Percentiles rank a stretch among this genome's conserved stretches.
These are phyloP conservation scores for Penicillium lividum DNA, from an alignment of 495 filamentous ascomycete species.

Conservation along the genomic window DNA sequence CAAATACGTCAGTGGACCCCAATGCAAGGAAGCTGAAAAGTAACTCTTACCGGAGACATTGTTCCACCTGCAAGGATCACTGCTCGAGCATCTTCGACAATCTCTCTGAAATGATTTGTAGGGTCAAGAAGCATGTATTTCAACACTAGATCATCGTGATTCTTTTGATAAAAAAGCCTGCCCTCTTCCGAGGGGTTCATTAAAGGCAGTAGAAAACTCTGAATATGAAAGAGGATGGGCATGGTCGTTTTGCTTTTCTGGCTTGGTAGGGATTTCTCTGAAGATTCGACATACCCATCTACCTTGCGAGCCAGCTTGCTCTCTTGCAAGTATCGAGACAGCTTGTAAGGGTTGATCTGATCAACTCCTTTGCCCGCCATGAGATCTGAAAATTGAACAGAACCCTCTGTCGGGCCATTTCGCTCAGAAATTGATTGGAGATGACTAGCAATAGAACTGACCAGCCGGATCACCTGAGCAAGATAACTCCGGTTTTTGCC, in stretches of 20 bases:
- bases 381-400: conserved; percentile 66
- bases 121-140: conserved; percentile 94
- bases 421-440: conserved; percentile 49
- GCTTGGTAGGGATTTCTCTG: conserved; percentile 45
- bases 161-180: conserved; percentile 74
- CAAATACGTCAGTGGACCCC: conserved; percentile 4
- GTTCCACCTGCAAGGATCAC: conserved; percentile 94
- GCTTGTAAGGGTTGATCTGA: conserved; percentile 90
- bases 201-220: conserved; percentile 77
- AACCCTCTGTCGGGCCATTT: conserved; percentile 57
- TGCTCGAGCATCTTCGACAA: conserved; percentile 82
- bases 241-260: conserved; percentile 45
- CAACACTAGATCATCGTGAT: conserved; percentile 57
- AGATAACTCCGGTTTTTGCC: conserved; percentile 93
- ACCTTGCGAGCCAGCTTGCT: conserved; percentile 94
- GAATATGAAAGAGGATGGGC: conserved; percentile 80
- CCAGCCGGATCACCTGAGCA: conserved; percentile 76
- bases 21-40: neutral
- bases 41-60: conserved; percentile 75
- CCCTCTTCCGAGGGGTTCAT: conserved; percentile 90
- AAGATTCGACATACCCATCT: conserved; percentile 75
- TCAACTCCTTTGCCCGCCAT: conserved; percentile 86
- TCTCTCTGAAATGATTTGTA: conserved; percentile 83
- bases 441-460: conserved; percentile 72
- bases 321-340: conserved; percentile 82